A percentile compares a stretch with the other conserved stretches of the same genome.
Conservation (phyloP, 2,329 filamentous ascomycete genomes). For the Emergomyces orientalis region DNA sequence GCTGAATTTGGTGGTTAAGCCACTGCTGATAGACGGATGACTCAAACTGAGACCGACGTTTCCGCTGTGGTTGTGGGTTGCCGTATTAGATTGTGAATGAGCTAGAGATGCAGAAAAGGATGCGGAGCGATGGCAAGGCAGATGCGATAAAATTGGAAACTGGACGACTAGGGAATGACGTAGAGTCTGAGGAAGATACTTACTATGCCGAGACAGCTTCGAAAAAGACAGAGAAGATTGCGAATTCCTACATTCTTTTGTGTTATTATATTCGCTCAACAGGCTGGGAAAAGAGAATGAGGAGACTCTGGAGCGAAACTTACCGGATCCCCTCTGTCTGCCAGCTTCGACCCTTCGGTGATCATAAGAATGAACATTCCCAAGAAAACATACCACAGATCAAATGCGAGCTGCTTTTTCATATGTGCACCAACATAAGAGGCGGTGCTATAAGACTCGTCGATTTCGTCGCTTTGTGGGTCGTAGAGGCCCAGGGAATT, state of each 20-base stretch:
- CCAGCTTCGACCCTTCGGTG: conserved; percentile 39
- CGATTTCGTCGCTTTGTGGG: conserved; percentile 21
- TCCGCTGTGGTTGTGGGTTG: conserved; percentile 17
- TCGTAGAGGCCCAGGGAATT: conserved; percentile 49
- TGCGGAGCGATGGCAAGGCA: neutral
- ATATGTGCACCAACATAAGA: conserved; percentile 45
- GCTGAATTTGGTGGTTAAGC: conserved; percentile 37
- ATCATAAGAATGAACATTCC: conserved; percentile 42
- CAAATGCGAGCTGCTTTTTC: conserved; percentile 52
- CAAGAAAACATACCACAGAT: conserved; percentile 56
- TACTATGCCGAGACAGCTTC: conserved; percentile 34
- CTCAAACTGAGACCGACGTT: conserved; percentile 27
- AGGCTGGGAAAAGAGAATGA: neutral
- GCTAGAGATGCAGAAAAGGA: neutral
- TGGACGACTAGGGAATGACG: neutral
- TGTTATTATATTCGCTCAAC: neutral
- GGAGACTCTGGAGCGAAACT: neutral
- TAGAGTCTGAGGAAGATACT: conserved; percentile 10
- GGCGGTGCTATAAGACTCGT: conserved; percentile 15
- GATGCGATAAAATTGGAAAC: neutral
- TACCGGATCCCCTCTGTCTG: conserved; percentile 17
- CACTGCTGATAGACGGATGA: conserved; percentile 22
- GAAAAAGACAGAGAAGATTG: conserved; percentile 28
- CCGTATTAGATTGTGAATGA: neutral
- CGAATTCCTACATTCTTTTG: conserved; percentile 1